These are phyloP conservation scores for Leishmania gerbilli DNA, from an alignment of 208 protist genomes.

Conservation along the genomic window DNA sequence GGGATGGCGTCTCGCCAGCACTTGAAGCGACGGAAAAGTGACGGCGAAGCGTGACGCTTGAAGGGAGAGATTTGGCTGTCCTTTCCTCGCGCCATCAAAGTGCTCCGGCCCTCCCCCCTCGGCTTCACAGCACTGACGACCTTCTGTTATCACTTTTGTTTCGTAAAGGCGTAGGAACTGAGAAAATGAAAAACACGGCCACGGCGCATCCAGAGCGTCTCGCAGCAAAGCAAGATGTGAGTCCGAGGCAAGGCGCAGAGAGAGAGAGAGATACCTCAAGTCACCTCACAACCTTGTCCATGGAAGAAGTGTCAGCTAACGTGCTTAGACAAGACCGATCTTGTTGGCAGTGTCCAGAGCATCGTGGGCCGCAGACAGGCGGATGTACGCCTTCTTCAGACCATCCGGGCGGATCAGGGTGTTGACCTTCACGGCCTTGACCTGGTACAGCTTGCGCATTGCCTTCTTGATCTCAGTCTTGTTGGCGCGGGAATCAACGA, in stretches of 20 bases:
- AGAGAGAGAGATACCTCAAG: not conserved
- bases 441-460: slow-evolving; percentile 98
- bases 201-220: not conserved
- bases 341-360: slow-evolving; percentile 99
- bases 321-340: slow-evolving; percentile 82
- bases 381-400: slow-evolving; percentile 99
- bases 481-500: slow-evolving; percentile 97
- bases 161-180: not conserved
- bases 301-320: not conserved
- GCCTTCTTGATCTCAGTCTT: slow-evolving; percentile 99
- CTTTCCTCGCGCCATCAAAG: not conserved
- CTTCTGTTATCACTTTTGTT: not conserved
- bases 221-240: not conserved
- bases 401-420: slow-evolving; percentile 98
- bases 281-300: not conserved
- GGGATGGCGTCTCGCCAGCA: not conserved
- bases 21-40: not conserved
- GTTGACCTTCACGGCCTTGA: slow-evolving; percentile 98
- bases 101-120: not conserved
- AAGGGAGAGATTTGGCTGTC: not conserved
- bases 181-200: not conserved
- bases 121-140: not conserved
- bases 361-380: slow-evolving; percentile 94
- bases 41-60: not conserved
- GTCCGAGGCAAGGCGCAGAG: not conserved